Percentiles rank a stretch among this genome's conserved stretches.
phyloP scores from a whole-genome alignment of 192 early-diverging fungal species.

The Jimgerdemannia flammicorona region DNA sequence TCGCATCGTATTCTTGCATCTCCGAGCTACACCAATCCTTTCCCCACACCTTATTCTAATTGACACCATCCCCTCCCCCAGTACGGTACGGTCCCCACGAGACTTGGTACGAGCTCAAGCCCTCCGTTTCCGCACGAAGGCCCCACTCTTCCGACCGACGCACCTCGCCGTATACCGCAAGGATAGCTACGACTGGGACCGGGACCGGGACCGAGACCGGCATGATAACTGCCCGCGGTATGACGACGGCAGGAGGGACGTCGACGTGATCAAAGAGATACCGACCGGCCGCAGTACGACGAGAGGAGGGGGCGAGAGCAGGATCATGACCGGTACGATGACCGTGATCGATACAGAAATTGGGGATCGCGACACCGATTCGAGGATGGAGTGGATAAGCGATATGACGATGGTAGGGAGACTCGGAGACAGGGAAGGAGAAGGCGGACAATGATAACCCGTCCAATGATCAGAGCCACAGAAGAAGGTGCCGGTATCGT shows the following conservation, averaged over 20 bases:
- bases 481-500: conserved; percentile 62
- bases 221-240: conserved; percentile 17
- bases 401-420: conserved; percentile 4
- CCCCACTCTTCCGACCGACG: too few relatives aligned
- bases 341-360: conserved; percentile 7
- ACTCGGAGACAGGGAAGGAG: conserved; percentile 1
- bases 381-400: conserved; percentile 3
- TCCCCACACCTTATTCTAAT: too few relatives aligned
- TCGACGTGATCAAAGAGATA: background rate
- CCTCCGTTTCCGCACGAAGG: too few relatives aligned
- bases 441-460: conserved; percentile 10
- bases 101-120: too few relatives aligned
- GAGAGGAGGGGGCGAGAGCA: conserved; percentile 18
- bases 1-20: too few relatives aligned
- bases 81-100: too few relatives aligned
- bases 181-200: conserved; percentile 30
- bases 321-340: conserved; percentile 13
- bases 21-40: too few relatives aligned
- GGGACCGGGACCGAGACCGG: conserved; percentile 13
- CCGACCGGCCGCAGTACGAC: conserved; percentile 1
- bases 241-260: conserved; percentile 3
- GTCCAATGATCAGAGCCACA: conserved; percentile 1
- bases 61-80: too few relatives aligned
- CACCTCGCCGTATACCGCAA: too few relatives aligned
- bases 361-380: conserved; percentile 1